phyloP scores from a whole-genome alignment of 169 alveolate genomes.

The Eimeria zaria region DNA sequence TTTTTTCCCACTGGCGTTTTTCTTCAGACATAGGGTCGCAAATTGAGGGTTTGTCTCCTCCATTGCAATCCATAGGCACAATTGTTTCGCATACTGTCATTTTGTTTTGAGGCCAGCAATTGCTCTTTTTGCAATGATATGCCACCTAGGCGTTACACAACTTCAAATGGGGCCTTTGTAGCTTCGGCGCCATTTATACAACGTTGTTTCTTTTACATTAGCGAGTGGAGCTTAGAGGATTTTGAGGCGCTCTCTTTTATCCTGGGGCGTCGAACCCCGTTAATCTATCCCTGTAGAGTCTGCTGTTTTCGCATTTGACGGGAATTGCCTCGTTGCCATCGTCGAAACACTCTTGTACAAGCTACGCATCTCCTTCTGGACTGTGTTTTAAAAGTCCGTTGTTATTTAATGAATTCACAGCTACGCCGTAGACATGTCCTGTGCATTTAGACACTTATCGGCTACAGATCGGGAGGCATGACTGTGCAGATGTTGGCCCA shows the following conservation, averaged over 20 bases:
- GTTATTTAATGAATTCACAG: too few relatives aligned
- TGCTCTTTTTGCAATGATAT: not conserved
- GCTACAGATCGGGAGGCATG: not conserved
- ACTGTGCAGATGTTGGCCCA: not conserved
- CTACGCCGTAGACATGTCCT: too few relatives aligned
- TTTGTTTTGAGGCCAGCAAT: not conserved
- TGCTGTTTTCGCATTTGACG: too few relatives aligned
- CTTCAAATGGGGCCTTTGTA: not conserved
- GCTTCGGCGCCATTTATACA: not conserved
- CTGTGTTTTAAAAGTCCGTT: too few relatives aligned
- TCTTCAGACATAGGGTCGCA: not conserved
- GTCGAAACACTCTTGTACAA: too few relatives aligned
- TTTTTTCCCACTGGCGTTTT: not conserved
- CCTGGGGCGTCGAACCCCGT: not conserved
- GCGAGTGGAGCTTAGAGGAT: not conserved
- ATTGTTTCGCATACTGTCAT: not conserved
- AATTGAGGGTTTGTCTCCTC: not conserved
- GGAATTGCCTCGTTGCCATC: too few relatives aligned
- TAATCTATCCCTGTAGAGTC: too few relatives aligned
- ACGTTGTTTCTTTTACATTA: not conserved
- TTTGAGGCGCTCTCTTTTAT: not conserved
- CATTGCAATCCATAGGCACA: not conserved
- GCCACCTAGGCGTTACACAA: not conserved
- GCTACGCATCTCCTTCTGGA: too few relatives aligned
- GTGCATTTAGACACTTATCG: too few relatives aligned